Base-by-base conservation (phyloP, 495 filamentous ascomycete genomes). In the Annulohypoxylon bovei region DNA sequence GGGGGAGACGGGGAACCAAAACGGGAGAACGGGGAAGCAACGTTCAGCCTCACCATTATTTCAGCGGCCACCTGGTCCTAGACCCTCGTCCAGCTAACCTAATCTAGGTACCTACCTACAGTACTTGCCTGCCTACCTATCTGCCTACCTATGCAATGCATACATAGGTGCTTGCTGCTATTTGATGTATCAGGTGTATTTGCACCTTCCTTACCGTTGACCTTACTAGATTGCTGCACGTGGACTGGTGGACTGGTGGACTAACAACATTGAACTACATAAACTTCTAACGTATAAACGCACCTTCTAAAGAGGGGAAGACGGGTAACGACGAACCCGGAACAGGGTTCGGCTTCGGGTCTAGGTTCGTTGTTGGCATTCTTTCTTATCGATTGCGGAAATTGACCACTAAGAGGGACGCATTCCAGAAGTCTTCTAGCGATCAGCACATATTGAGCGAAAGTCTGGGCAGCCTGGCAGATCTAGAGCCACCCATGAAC, bases 271-370 rank as follows among this genome's bases (percentile, higher is more conserved):
- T n/a, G n/a, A n/a, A n/a, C n/a, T n/a, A n/a, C n/a, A n/a, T n/a
- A n/a, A 56, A 56, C 53, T 12, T 25, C 18, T 28, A 35, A 22
- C n/a, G 6, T 4, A 7, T 22, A 8, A 53, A 32, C 23, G 27
- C 49, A 71, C 63, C 68, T 71, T 59, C 68, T 71, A 40, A 71
- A 66, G 56, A 70, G 56, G 62, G 62, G 58, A 71, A 67, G 62
- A 67, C 33, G 9, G 62, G 30, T 56, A 56, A 40, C 22, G 52
- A 37, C 56, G 35, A 16, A 58, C 32, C 62, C 42, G 40, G 50
- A 30, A 55, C 47, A 53, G 44, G 59, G 53, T 53, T 60, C 25
- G 61, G 67, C n/a, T 50, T 35, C 23, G 27, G 50, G 56, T 20
- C 20, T 47, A 47, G 20, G 40, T 18, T 47, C 30, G 7, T 47